Evolutionary conservation across 2,329 filamentous ascomycete species (phyloP).

Genomic region (Didymella lethalis): DNA sequence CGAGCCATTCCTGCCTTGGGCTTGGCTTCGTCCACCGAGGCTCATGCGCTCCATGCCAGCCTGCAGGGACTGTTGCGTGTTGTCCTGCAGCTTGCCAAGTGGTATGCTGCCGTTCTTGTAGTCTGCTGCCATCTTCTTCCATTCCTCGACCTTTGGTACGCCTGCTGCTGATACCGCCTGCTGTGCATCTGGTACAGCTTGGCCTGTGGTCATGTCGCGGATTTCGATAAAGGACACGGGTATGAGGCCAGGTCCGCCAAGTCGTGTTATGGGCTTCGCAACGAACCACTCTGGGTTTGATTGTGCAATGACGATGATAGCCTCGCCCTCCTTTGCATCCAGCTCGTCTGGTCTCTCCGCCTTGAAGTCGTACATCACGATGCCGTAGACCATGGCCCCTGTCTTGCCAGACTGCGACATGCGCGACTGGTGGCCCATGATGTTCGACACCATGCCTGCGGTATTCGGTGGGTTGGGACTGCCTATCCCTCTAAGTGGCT

Average conservation of each 20-base stretch:
- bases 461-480: conserved; percentile 45
- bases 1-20: conserved; percentile 35
- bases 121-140: conserved; percentile 99
- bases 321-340: conserved; percentile 92
- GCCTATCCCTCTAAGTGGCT: conserved; percentile 50
- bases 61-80: conserved; percentile 59
- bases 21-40: conserved; percentile 58
- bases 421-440: conserved; percentile 41
- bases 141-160: conserved; percentile 94
- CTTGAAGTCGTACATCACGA: conserved; percentile 96
- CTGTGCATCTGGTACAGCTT: conserved; percentile 79
- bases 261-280: conserved; percentile 94
- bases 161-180: conserved; percentile 88
- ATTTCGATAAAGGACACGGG: conserved; percentile 98
- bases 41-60: conserved; percentile 79
- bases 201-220: conserved; percentile 87
- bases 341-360: conserved; percentile 95
- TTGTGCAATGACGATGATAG: conserved; percentile 97
- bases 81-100: conserved; percentile 81
- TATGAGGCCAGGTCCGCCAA: conserved; percentile 95
- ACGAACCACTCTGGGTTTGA: conserved; percentile 99
- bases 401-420: conserved; percentile 59
- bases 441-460: conserved; percentile 22
- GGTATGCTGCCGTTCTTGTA: conserved; percentile 99
- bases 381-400: conserved; percentile 92